Base-by-base conservation (phyloP, 2,329 filamentous ascomycete genomes). In the Metarhizium rileyi region DNA sequence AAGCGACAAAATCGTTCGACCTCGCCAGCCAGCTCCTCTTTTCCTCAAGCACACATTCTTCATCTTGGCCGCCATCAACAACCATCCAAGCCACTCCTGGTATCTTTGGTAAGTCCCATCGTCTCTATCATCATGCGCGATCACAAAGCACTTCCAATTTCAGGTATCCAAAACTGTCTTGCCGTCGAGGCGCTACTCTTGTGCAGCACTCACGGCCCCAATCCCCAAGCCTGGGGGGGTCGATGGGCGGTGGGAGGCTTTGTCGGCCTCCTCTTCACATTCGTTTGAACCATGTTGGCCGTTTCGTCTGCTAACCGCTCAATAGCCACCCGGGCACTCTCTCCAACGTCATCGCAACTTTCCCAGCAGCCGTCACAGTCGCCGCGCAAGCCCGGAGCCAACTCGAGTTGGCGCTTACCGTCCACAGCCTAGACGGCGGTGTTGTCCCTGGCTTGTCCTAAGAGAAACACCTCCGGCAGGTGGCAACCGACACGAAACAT, bases 41-140 rank as follows among this genome's bases (percentile, higher is more conserved):
- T 70, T 70, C 67, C 65, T 63, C 65, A 65, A 67, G 61, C 66
- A 68, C 67, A 67, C 64, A 63, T 60, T 63, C 65, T 62, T 59
- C 60, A 59, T 59, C 59, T 61, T 60, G 53, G 56, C 60, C 59
- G 55, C 62, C 64, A 59, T 60, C 62, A 63, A 60, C 61, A 63
- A 59, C 58, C 64, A 58, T 55, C 46, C 61, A 63, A 58, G 51
- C 57, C 58, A 56, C 57, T 64, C 57, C 53, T 53, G 61, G 56
- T 59, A 53, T 60, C 60, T 61, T 61, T 64, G 60, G 67, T 70
- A 56, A 70, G 69, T 70, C 55, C 51, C 57, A 57, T 63, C 56
- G 57, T 54, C 55, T 61, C 58, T 59, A 55, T 61, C 53, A 50
- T 55, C 59, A 52, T 66, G 61, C 61, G 69, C 69, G 63, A 70